A percentile compares a stretch with the other conserved stretches of the same genome.
Evolutionary conservation across 345 rosid species (phyloP).

Genomic region (Turritis glabra): DNA sequence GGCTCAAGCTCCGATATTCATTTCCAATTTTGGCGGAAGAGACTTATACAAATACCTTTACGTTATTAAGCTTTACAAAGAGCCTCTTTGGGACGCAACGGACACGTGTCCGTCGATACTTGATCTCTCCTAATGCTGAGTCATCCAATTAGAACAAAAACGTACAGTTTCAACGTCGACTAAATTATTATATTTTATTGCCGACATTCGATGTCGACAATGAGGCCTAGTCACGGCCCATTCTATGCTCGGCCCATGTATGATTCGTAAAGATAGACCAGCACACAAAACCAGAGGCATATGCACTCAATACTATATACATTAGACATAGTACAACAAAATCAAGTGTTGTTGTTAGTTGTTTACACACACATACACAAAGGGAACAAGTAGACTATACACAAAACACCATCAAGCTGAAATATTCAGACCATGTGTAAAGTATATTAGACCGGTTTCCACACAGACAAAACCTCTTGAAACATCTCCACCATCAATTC

Average conservation of each 20-base stretch:
- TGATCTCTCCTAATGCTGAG: background rate
- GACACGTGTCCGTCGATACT: slow-evolving; percentile 13
- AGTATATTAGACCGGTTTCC: slow-evolving; percentile 59
- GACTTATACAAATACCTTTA: background rate
- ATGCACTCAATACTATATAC: background rate
- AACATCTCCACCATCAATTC: slow-evolving; percentile 90
- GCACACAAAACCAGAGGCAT: background rate
- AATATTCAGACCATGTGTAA: background rate
- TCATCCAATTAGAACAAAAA: background rate
- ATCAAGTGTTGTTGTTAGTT: background rate
- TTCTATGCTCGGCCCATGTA: background rate
- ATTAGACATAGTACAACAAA: background rate
- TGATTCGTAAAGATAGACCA: background rate
- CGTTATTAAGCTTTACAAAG: slow-evolving; percentile 5
- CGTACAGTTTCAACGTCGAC: too few relatives aligned
- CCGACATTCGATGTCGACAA: too few relatives aligned
- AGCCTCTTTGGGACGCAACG: slow-evolving; percentile 5
- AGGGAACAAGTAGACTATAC: background rate
- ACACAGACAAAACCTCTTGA: slow-evolving; percentile 75
- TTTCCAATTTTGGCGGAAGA: slow-evolving; percentile 30
- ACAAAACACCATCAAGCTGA: slow-evolving; percentile 6
- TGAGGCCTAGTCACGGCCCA: background rate
- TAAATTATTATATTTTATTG: too few relatives aligned
- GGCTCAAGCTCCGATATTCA: background rate
- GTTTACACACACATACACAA: background rate